Evolutionary conservation across 2,329 filamentous ascomycete species (phyloP).

Genomic region (Keithomyces neogunnii): DNA sequence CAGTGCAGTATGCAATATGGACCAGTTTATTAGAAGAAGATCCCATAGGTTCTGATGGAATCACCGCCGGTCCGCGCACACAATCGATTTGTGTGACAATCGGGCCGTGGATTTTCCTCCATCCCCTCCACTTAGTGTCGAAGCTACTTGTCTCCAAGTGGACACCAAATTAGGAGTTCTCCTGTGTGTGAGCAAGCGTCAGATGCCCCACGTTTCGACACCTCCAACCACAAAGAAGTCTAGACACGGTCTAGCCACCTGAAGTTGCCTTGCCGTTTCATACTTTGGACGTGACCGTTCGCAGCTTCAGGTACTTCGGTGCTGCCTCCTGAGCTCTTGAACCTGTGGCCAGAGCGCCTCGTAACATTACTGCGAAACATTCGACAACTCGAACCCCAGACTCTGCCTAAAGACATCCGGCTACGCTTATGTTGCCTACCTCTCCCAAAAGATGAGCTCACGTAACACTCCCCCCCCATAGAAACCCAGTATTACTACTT

Average conservation of each 20-base stretch:
- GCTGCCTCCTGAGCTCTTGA: not conserved
- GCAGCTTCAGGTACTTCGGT: not conserved
- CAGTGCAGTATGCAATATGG: no score
- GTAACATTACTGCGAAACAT: not conserved
- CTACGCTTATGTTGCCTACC: not conserved
- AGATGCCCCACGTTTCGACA: constrained; percentile 1
- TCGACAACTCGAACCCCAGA: not conserved
- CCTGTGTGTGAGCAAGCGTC: not conserved
- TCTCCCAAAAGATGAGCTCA: constrained; percentile 28
- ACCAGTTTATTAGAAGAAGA: no score
- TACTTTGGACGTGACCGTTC: not conserved
- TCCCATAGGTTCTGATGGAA: no score
- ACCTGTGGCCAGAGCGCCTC: not conserved
- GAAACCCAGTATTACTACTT: constrained; percentile 1
- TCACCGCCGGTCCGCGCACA: not conserved
- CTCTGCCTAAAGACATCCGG: not conserved
- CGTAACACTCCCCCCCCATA: constrained; percentile 17
- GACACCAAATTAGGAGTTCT: not conserved
- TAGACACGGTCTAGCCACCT: not conserved
- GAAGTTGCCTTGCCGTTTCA: not conserved
- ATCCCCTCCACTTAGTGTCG: not conserved
- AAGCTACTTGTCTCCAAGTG: not conserved
- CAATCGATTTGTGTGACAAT: not conserved
- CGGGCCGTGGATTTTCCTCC: constrained; percentile 1
- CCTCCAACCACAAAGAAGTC: not conserved